Conservation (phyloP, 371 early-diverging fungal species). For the Sporodiniella umbellata region DNA sequence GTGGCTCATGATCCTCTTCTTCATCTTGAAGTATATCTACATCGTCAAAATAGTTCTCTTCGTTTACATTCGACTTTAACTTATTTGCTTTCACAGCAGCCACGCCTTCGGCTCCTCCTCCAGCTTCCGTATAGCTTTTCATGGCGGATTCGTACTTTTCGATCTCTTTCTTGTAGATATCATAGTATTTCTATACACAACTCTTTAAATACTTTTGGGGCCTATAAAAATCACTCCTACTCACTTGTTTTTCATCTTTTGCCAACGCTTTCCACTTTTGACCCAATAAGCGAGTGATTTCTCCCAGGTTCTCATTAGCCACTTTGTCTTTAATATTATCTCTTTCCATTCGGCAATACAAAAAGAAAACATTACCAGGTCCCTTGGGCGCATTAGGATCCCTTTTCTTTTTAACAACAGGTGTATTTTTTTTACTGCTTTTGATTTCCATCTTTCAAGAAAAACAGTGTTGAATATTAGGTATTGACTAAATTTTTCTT, state of each 20-base stretch:
- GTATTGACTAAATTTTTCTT: background rate
- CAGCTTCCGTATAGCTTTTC: slow-evolving; percentile 23
- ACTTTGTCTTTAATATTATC: slow-evolving; percentile 49
- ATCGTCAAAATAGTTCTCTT: slow-evolving; percentile 11
- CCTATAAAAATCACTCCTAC: too few species aligned
- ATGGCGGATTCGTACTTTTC: slow-evolving; percentile 21
- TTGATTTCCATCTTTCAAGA: slow-evolving; percentile 5
- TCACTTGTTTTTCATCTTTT: slow-evolving; percentile 36
- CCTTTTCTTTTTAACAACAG: slow-evolving; percentile 24
- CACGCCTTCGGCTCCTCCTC: slow-evolving; percentile 21
- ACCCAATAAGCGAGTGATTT: slow-evolving; percentile 38
- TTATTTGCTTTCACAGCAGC: slow-evolving; percentile 20
- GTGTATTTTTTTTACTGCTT: slow-evolving; percentile 2
- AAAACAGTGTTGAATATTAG: background rate
- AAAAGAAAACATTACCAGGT: slow-evolving; percentile 55
- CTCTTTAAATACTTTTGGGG: background rate
- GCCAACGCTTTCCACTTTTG: slow-evolving; percentile 42
- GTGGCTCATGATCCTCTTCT: slow-evolving; percentile 46
- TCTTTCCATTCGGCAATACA: slow-evolving; percentile 52
- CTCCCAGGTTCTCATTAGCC: slow-evolving; percentile 39
- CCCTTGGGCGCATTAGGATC: slow-evolving; percentile 62
- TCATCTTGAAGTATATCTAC: slow-evolving; percentile 42
- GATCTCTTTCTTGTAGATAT: slow-evolving; percentile 16
- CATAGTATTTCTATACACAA: slow-evolving; percentile 11
- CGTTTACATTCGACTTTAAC: slow-evolving; percentile 1